phyloP scores from a whole-genome alignment of 2,329 filamentous ascomycete species.

The Chaetomiaceae sp. region DNA sequence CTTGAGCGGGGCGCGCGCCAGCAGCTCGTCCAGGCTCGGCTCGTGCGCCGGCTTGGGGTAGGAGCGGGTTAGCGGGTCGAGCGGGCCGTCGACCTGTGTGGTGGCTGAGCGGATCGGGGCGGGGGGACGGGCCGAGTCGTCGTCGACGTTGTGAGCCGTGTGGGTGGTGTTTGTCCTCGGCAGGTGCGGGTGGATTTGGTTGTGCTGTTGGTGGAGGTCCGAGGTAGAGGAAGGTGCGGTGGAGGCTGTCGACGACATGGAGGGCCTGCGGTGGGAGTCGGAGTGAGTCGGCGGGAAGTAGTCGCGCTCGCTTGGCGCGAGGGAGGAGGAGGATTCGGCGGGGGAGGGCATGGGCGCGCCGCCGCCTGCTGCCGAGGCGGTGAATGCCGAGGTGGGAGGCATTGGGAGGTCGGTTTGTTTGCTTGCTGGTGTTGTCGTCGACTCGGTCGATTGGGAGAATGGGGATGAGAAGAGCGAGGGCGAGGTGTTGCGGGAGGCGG shows the following conservation, averaged over 20 bases:
- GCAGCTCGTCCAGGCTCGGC: slow-evolving; percentile 40
- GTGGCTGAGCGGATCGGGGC: slow-evolving; percentile 9
- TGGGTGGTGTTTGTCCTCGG: background rate
- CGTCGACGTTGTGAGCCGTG: background rate
- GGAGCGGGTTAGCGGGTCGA: slow-evolving; percentile 35
- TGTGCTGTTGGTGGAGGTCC: background rate
- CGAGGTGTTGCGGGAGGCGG: slow-evolving; percentile 2
- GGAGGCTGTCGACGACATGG: slow-evolving; percentile 22
- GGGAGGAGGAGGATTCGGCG: slow-evolving; percentile 2
- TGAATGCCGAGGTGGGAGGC: background rate
- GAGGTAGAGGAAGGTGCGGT: slow-evolving; percentile 4
- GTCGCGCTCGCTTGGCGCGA: slow-evolving; percentile 6
- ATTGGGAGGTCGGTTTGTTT: slow-evolving; percentile 8
- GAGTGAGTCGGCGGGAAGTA: slow-evolving; percentile 5
- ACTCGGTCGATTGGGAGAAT: background rate
- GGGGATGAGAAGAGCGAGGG: slow-evolving; percentile 2
- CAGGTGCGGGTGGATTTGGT: too few relatives aligned
- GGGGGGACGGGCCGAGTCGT: background rate
- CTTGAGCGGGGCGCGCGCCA: slow-evolving; percentile 38
- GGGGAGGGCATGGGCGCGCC: slow-evolving; percentile 2
- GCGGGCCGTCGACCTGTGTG: slow-evolving; percentile 5
- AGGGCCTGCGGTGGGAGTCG: slow-evolving; percentile 14
- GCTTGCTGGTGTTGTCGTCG: background rate
- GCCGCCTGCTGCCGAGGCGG: background rate
- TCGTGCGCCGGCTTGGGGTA: slow-evolving; percentile 40